Percentiles rank a stretch among this genome's conserved stretches.
Conservation (phyloP, 2,329 filamentous ascomycete genomes). For the Pyricularia grisea region DNA sequence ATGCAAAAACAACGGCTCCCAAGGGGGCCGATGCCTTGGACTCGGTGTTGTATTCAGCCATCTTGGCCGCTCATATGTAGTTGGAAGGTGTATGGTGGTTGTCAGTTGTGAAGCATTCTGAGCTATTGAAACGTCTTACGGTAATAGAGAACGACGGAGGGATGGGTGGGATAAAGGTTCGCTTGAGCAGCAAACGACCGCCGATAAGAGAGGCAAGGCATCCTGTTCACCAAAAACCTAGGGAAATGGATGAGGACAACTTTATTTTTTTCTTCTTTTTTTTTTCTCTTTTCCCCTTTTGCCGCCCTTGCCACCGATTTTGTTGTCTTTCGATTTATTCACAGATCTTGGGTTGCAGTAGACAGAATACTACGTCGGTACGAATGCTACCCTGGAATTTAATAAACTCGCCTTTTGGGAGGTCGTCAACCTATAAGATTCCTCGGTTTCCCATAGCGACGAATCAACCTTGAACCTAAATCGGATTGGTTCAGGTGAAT, state of each 20-base stretch:
- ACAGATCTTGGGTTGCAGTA: not conserved
- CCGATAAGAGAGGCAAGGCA: not conserved
- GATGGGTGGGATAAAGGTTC: not conserved
- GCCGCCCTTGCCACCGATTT: not conserved
- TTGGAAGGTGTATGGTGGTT: not conserved
- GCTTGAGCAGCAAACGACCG: not conserved
- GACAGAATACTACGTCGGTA: not conserved
- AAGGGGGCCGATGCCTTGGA: constrained; percentile 1
- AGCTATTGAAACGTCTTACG: not conserved
- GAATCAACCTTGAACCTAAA: not conserved
- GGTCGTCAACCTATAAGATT: not conserved
- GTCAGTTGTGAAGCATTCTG: not conserved
- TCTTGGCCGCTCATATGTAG: not conserved
- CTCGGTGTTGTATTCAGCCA: not conserved
- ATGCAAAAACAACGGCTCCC: not conserved
- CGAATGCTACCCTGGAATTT: not conserved
- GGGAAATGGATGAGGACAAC: not conserved
- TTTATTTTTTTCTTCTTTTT: not conserved
- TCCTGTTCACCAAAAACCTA: not conserved
- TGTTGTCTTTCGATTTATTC: not conserved
- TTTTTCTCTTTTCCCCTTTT: too few relatives aligned
- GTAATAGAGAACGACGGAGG: not conserved
- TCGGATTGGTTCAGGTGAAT: not conserved
- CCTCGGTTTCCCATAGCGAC: not conserved
- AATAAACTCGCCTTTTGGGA: not conserved